These are phyloP conservation scores for Verticillium zaregamsianum DNA, from an alignment of 2,329 filamentous ascomycete species.

Conservation along the genomic window DNA sequence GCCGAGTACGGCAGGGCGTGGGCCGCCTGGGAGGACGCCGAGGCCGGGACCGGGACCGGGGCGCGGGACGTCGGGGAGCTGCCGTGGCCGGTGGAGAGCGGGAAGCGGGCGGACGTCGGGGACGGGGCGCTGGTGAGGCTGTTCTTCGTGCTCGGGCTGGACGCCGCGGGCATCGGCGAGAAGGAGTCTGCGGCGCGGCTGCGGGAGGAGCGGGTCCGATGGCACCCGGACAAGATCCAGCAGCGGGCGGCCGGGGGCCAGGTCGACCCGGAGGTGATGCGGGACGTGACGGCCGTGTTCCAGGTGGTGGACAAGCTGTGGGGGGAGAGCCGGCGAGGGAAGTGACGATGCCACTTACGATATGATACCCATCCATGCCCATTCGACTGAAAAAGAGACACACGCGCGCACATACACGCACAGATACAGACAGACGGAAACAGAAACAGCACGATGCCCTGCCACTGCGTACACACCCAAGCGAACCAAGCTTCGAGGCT, in stretches of 20 bases:
- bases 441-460: not conserved
- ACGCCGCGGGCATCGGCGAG: conserved; percentile 35
- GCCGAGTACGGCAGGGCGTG: conserved; percentile 60
- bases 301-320: conserved; percentile 84
- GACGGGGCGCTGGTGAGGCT: conserved; percentile 54
- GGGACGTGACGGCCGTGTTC: conserved; percentile 82
- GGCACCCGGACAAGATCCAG: conserved; percentile 98
- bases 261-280: conserved; percentile 69
- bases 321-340: conserved; percentile 50
- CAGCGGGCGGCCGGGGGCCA: conserved; percentile 69
- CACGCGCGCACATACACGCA: no score
- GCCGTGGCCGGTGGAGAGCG: conserved; percentile 70
- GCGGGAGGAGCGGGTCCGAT: conserved; percentile 82
- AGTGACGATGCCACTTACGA: conserved; percentile 3
- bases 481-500: not conserved
- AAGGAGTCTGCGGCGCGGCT: conserved; percentile 47
- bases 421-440: not conserved
- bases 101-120: conserved; percentile 51
- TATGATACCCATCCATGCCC: not conserved
- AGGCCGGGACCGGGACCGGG: conserved; percentile 24
- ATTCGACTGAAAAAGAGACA: no score
- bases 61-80: conserved; percentile 35
- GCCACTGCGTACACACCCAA: not conserved
- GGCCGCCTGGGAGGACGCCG: conserved; percentile 45
- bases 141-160: conserved; percentile 58